Evolutionary conservation across 129 eudicot species (phyloP).

Genomic region (Arctium minus): DNA sequence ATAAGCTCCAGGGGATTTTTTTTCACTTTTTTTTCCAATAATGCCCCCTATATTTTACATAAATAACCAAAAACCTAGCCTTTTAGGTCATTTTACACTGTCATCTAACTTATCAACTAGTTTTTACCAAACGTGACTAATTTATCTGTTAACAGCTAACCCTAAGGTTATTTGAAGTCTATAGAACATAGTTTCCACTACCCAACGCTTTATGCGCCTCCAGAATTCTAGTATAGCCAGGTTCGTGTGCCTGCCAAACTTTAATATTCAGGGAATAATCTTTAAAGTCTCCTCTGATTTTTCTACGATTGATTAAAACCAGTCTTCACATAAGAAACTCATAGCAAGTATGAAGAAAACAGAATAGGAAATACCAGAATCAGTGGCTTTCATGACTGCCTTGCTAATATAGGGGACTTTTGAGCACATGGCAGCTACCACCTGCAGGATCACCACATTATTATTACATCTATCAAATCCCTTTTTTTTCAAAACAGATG

Average conservation of each 20-base stretch:
- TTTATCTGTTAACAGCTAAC: neutral
- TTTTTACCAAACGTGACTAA: neutral
- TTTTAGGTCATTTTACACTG: neutral
- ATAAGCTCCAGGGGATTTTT: too few relatives aligned
- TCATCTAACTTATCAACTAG: neutral
- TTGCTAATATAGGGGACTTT: constrained; percentile 89
- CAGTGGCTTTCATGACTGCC: constrained; percentile 92
- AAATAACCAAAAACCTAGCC: neutral
- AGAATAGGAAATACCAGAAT: constrained; percentile 41
- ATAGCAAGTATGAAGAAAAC: neutral
- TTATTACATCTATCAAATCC: neutral
- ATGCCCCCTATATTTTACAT: too few relatives aligned
- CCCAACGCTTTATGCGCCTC: too few relatives aligned
- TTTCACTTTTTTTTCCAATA: too few relatives aligned
- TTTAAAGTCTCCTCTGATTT: neutral
- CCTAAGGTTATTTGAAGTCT: neutral
- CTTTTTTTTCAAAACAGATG: neutral
- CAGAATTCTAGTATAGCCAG: too few relatives aligned
- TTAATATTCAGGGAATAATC: neutral
- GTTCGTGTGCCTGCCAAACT: neutral
- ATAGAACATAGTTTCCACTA: neutral
- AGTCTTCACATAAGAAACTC: neutral
- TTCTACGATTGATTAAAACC: neutral
- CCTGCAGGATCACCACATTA: constrained; percentile 38
- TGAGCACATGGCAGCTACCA: constrained; percentile 89